Evolutionary conservation across 345 rosid genomes (phyloP).

Genomic region (Zanthoxylum bungeanum): DNA sequence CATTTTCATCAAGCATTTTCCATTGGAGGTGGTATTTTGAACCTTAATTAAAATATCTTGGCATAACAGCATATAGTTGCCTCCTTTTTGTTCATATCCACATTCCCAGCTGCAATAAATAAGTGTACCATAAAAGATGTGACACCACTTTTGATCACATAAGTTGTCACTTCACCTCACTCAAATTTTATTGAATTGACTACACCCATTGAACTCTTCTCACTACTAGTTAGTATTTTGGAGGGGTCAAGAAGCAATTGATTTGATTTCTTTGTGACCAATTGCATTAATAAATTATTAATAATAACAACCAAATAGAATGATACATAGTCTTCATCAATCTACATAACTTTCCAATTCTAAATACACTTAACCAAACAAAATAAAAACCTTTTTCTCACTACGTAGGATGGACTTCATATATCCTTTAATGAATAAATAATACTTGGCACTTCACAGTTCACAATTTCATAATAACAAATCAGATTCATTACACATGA

Average conservation of each 20-base stretch:
- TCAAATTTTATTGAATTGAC: too few relatives aligned
- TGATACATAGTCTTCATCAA: neutral
- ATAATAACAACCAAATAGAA: neutral
- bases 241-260: slow-evolving; percentile 14
- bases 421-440: too few relatives aligned
- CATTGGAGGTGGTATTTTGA: too few relatives aligned
- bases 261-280: slow-evolving; percentile 3
- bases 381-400: too few relatives aligned
- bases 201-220: slow-evolving; percentile 11
- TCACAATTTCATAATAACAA: slow-evolving; percentile 7
- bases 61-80: neutral
- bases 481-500: neutral
- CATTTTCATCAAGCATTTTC: too few relatives aligned
- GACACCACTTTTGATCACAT: too few relatives aligned
- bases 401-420: too few relatives aligned
- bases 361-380: too few relatives aligned
- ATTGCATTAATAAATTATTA: too few relatives aligned
- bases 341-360: neutral
- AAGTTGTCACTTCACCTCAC: too few relatives aligned
- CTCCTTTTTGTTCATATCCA: neutral
- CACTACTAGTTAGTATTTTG: neutral
- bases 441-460: slow-evolving; percentile 8
- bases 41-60: neutral
- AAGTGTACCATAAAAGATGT: slow-evolving; percentile 14
- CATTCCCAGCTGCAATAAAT: neutral